Evolutionary conservation across 805 yeast species (phyloP), one percentile per base, ranked within the genome.

Genomic region (Pichia manshurica): DNA sequence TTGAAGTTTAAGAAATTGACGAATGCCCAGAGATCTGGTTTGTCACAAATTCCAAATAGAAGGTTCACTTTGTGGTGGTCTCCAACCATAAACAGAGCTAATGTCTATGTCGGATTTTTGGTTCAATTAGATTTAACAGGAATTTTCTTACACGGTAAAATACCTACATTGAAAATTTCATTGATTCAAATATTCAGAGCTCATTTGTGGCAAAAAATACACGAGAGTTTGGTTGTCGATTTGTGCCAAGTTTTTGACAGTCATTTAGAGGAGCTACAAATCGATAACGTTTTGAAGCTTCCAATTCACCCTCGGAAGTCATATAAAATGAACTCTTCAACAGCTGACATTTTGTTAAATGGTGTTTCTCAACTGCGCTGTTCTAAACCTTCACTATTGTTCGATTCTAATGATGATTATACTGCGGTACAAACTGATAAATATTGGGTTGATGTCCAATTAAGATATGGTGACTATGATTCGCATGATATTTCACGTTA

Each of bases 51-150:
- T 59, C 99, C 99, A 3, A 93, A 93, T 62, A 82, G 99, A 63
- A 77, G 99, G 40, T 93, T 93, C 62, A 93, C 99, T 0, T 70
- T 93, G 28, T 93, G 99, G 99, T 93, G 99, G 99, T 89, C 97
- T 0, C 99, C 99, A 5, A 93, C 99, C 0, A 93, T 93, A 58
- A 93, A 93, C 60, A 78, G 99, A 54, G 99, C 99, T 5, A 93
- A 93, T 61, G 98, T 93, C 22, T 93, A 93, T 61, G 97, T 93
- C 48, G 99, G 99, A 23, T 93, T 93, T 70, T 73, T 90, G 60
- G 99, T 93, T 25, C 99, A 93, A 63, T 72, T 93, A 39, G 99
- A 93, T 66, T 71, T 93, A 60, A 93, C 99, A 0, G 99, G 99
- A 59, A 91, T 93, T 25, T 93, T 93, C 65, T 71, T 93, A 43